phyloP scores from a whole-genome alignment of 1,284 basidiomycete species.

The Athelia psychrophila region DNA sequence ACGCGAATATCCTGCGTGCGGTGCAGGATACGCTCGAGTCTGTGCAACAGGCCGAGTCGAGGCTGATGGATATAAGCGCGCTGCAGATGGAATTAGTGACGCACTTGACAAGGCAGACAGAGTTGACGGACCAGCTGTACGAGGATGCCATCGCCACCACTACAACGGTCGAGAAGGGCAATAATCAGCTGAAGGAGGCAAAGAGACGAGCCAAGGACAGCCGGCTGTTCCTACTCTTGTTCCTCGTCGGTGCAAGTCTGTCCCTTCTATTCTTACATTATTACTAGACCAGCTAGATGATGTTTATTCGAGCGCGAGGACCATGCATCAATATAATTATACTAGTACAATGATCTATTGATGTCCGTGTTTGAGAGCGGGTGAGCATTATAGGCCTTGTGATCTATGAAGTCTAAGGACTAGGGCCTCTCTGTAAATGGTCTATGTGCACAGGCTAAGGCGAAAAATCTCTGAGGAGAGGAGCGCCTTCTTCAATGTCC shows the following conservation, averaged over 20 bases:
- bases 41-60: conserved; percentile 85
- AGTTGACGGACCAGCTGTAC: conserved; percentile 84
- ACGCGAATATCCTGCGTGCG: conserved; percentile 77
- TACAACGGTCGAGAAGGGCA: conserved; percentile 82
- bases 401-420: background rate
- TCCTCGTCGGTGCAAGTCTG: conserved; percentile 83
- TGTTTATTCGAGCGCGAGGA: too few species aligned
- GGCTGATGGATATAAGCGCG: conserved; percentile 86
- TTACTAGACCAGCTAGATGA: conserved; percentile 44
- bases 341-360: background rate
- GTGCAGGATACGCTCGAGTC: conserved; percentile 83
- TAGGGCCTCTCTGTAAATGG: background rate
- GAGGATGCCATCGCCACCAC: conserved; percentile 87
- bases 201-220: conserved; percentile 79
- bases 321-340: background rate
- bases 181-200: conserved; percentile 82
- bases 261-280: conserved; percentile 86
- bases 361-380: background rate
- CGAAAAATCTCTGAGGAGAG: conserved; percentile 38
- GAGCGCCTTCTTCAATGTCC: conserved; percentile 59
- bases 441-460: background rate
- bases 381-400: too few species aligned
- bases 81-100: conserved; percentile 86
- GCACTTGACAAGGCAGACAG: conserved; percentile 86
- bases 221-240: conserved; percentile 80